These are phyloP conservation scores for Ustilago shanxiensis DNA, from an alignment of 1,284 basidiomycete species.

Conservation along the genomic window DNA sequence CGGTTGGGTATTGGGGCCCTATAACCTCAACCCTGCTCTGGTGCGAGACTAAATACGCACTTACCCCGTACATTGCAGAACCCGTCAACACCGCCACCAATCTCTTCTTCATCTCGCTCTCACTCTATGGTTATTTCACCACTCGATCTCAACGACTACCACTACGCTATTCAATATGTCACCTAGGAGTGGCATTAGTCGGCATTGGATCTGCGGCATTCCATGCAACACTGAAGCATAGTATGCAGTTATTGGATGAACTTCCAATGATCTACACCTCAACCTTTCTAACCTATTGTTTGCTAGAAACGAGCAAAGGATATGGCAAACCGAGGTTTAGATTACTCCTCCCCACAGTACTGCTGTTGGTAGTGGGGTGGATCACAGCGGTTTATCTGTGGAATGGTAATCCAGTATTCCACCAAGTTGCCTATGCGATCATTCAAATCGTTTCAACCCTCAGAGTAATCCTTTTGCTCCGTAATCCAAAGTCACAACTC, in stretches of 20 bases:
- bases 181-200: constrained; percentile 59
- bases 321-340: constrained; percentile 40
- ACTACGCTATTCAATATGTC: constrained; percentile 52
- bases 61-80: constrained; percentile 64
- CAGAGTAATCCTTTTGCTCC: constrained; percentile 67
- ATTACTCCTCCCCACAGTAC: constrained; percentile 44
- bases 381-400: constrained; percentile 69
- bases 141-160: constrained; percentile 45
- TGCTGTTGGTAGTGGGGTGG: constrained; percentile 35
- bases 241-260: constrained; percentile 68
- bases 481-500: too few species aligned
- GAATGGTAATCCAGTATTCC: constrained; percentile 74
- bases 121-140: constrained; percentile 69
- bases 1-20: constrained; percentile 62
- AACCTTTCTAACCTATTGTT: constrained; percentile 56
- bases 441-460: constrained; percentile 69
- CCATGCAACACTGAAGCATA: constrained; percentile 66
- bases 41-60: constrained; percentile 67
- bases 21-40: constrained; percentile 64
- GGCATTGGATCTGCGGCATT: constrained; percentile 63
- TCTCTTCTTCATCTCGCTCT: constrained; percentile 71
- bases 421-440: constrained; percentile 73
- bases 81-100: constrained; percentile 71
- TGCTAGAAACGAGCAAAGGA: constrained; percentile 54
- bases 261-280: constrained; percentile 69